Percentiles rank a stretch among this genome's conserved stretches.
Conservation (phyloP, 495 filamentous ascomycete species). For the Hyaloscypha hepaticicola region DNA sequence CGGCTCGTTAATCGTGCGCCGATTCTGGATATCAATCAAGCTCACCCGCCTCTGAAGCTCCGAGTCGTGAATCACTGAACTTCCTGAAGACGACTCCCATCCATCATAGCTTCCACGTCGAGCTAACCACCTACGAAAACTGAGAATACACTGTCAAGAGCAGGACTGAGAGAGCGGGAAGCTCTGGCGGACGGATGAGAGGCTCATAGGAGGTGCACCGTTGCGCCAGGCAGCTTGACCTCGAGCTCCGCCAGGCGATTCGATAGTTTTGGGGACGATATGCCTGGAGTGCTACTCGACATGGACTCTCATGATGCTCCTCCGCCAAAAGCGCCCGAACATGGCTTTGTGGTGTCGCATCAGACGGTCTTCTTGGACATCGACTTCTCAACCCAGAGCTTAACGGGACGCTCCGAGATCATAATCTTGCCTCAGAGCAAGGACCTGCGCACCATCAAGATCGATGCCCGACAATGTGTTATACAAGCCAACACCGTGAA, state of each 20-base stretch:
- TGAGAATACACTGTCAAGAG: background rate
- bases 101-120: background rate
- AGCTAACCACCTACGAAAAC: background rate
- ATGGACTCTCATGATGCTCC: conserved; percentile 35
- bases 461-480: conserved; percentile 86
- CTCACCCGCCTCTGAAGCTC: background rate
- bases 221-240: conserved; percentile 18
- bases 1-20: background rate
- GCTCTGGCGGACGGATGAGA: conserved; percentile 68
- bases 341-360: conserved; percentile 63
- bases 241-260: background rate
- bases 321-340: conserved; percentile 33
- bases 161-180: conserved; percentile 82
- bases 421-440: conserved; percentile 67
- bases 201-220: conserved; percentile 20
- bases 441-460: conserved; percentile 64
- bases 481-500: conserved; percentile 60
- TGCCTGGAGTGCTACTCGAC: conserved; percentile 37
- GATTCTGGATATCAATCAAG: background rate
- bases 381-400: conserved; percentile 69
- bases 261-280: conserved; percentile 1
- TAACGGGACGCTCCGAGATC: conserved; percentile 80
- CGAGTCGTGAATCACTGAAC: background rate
- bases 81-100: background rate
- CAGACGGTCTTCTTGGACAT: conserved; percentile 89